Percentiles rank a stretch among this genome's conserved stretches.
Conservation (phyloP, 306 rosid genomes). For the Calophaca sinica region DNA sequence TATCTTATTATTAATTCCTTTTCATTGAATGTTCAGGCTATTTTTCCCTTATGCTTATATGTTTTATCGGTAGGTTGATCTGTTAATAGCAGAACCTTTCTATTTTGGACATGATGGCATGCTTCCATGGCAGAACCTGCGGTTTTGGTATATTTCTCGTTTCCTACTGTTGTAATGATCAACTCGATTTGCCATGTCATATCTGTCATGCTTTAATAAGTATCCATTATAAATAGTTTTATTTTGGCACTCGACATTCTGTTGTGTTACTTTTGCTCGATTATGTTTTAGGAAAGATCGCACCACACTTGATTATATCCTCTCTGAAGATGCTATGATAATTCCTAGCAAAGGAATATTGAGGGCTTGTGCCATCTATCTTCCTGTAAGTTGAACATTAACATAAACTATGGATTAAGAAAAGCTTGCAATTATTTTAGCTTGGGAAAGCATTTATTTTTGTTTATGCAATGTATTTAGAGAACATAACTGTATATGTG, state of each 20-base stretch:
- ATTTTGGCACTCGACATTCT: slow-evolving; percentile 16
- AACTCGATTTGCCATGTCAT: slow-evolving; percentile 22
- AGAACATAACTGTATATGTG: slow-evolving; percentile 5
- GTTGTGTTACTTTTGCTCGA: slow-evolving; percentile 25
- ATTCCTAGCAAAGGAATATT: slow-evolving; percentile 81
- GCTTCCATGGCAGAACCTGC: slow-evolving; percentile 96
- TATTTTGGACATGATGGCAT: slow-evolving; percentile 74
- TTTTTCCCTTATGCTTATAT: slow-evolving; percentile 26
- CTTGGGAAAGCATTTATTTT: slow-evolving; percentile 18
- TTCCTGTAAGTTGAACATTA: slow-evolving; percentile 70
- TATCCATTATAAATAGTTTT: slow-evolving; percentile 28
- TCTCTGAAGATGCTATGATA: slow-evolving; percentile 72
- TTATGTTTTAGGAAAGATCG: slow-evolving; percentile 74
- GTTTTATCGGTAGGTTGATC: slow-evolving; percentile 66
- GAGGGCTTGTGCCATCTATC: slow-evolving; percentile 80
- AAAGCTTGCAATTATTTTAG: slow-evolving; percentile 10
- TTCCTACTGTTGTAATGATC: slow-evolving; percentile 36
- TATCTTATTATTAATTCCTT: neutral
- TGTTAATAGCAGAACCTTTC: slow-evolving; percentile 89
- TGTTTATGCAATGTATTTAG: neutral
- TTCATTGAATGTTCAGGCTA: slow-evolving; percentile 10
- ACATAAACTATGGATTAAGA: slow-evolving; percentile 7
- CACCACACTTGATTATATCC: slow-evolving; percentile 60
- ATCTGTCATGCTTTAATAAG: slow-evolving; percentile 28
- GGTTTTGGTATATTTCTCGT: slow-evolving; percentile 72